These are phyloP conservation scores for Hsuehochloa calcarea DNA, from an alignment of 176 grass and related monocot species.

Conservation along the genomic window DNA sequence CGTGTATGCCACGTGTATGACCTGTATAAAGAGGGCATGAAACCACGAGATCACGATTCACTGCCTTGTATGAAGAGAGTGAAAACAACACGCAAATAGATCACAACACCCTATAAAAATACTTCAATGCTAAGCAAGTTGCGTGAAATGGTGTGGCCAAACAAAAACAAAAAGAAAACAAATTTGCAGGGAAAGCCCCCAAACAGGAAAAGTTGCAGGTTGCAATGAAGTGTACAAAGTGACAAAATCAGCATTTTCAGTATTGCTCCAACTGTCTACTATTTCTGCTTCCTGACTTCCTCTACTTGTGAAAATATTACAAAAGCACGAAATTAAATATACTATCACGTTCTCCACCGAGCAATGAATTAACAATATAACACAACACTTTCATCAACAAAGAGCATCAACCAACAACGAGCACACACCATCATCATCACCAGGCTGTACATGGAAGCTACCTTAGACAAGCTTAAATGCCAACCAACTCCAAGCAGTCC, in stretches of 20 bases:
- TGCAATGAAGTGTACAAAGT: constrained; percentile 3
- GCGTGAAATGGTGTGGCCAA: background rate
- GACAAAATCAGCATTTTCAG: constrained; percentile 14
- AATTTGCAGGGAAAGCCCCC: background rate
- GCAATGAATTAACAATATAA: background rate
- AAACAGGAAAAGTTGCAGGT: background rate
- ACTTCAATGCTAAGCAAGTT: constrained; percentile 2
- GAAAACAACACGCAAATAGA: background rate
- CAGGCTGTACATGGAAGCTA: constrained; percentile 44
- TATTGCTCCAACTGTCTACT: background rate
- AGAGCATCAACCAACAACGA: constrained; percentile 24
- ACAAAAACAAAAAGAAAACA: background rate
- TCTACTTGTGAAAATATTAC: background rate
- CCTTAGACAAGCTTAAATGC: constrained; percentile 57
- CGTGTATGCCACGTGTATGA: background rate
- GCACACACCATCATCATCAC: constrained; percentile 27
- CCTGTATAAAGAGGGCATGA: background rate
- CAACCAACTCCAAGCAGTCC: constrained; percentile 39
- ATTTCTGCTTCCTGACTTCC: background rate
- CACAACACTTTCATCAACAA: constrained; percentile 3
- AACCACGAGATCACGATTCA: background rate
- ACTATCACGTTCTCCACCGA: constrained; percentile 10
- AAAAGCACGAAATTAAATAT: background rate
- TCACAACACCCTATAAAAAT: background rate
- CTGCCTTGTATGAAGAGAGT: background rate